Conservation (phyloP, 371 early-diverging fungal genomes). For the Rhizopus delemar region DNA sequence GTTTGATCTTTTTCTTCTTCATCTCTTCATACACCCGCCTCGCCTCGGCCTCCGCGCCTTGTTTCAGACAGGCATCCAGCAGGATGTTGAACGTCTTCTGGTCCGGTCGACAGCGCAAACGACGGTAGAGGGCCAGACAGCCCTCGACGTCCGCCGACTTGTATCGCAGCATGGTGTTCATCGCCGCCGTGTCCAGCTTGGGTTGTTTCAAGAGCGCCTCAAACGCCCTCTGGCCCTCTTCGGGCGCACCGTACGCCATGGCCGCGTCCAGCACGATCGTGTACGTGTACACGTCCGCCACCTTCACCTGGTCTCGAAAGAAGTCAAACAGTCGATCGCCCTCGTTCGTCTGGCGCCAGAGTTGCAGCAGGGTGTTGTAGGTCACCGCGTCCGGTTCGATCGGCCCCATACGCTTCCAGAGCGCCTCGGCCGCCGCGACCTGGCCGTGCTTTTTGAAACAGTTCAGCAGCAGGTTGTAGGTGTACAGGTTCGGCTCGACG, state of each 20-base stretch:
- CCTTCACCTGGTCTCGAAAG: slow-evolving; percentile 13
- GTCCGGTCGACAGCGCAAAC: slow-evolving; percentile 28
- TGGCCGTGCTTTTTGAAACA: slow-evolving; percentile 51
- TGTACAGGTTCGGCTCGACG: slow-evolving; percentile 29
- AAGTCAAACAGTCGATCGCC: slow-evolving; percentile 28
- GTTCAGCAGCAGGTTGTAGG: slow-evolving; percentile 55
- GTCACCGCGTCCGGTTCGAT: slow-evolving; percentile 42
- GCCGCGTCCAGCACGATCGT: slow-evolving; percentile 50
- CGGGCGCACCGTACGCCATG: slow-evolving; percentile 15
- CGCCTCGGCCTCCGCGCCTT: slow-evolving; percentile 34
- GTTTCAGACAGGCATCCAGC: slow-evolving; percentile 45
- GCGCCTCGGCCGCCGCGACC: slow-evolving; percentile 25
- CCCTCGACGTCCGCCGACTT: slow-evolving; percentile 17
- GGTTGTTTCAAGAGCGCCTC: slow-evolving; percentile 6
- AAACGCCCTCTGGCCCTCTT: slow-evolving; percentile 24
- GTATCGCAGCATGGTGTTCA: slow-evolving; percentile 41
- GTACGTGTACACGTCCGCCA: slow-evolving; percentile 48
- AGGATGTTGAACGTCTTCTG: slow-evolving; percentile 42
- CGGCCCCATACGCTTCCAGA: slow-evolving; percentile 43
- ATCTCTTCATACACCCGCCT: slow-evolving; percentile 40
- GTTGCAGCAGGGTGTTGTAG: slow-evolving; percentile 48
- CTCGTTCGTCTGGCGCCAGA: slow-evolving; percentile 15
- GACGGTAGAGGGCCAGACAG: slow-evolving; percentile 28
- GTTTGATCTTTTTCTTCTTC: slow-evolving; percentile 29
- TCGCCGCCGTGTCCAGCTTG: slow-evolving; percentile 25